These are phyloP conservation scores for Trichocladium uniseriatum DNA, from an alignment of 495 filamentous ascomycete genomes.

Conservation along the genomic window DNA sequence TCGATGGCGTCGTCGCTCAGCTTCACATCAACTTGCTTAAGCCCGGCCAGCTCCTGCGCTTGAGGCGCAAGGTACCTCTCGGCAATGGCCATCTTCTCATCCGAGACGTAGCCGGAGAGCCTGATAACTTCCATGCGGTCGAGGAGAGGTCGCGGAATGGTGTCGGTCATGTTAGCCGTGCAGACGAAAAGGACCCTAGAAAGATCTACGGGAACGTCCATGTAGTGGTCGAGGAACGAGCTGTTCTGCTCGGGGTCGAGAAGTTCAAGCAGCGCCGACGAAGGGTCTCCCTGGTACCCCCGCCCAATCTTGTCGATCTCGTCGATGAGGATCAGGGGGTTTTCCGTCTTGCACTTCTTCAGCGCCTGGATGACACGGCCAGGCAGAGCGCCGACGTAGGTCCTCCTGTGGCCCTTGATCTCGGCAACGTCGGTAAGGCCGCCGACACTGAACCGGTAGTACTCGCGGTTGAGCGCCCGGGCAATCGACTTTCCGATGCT, in stretches of 20 bases:
- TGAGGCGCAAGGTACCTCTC: constrained; percentile 84
- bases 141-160: constrained; percentile 86
- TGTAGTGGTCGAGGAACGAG: constrained; percentile 96
- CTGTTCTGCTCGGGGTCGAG: constrained; percentile 97
- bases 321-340: constrained; percentile 92
- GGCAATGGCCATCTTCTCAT: constrained; percentile 99
- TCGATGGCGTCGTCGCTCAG: constrained; percentile 77
- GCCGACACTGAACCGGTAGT: constrained; percentile 96
- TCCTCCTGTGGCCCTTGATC: constrained; percentile 95
- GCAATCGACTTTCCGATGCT: constrained; percentile 98
- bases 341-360: constrained; percentile 99
- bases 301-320: constrained; percentile 97
- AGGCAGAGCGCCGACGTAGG: constrained; percentile 93
- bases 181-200: constrained; percentile 98
- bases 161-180: constrained; percentile 98
- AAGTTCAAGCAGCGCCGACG: constrained; percentile 87
- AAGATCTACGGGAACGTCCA: constrained; percentile 97
- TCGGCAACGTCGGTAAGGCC: constrained; percentile 98
- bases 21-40: constrained; percentile 84
- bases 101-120: constrained; percentile 91
- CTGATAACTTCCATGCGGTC: constrained; percentile 99
- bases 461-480: constrained; percentile 84
- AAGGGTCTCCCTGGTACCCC: constrained; percentile 92
- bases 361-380: constrained; percentile 96
- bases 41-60: constrained; percentile 80